Evolutionary conservation across 176 grass and related monocot genomes (phyloP).

Genomic region (Saccharum officinarum): DNA sequence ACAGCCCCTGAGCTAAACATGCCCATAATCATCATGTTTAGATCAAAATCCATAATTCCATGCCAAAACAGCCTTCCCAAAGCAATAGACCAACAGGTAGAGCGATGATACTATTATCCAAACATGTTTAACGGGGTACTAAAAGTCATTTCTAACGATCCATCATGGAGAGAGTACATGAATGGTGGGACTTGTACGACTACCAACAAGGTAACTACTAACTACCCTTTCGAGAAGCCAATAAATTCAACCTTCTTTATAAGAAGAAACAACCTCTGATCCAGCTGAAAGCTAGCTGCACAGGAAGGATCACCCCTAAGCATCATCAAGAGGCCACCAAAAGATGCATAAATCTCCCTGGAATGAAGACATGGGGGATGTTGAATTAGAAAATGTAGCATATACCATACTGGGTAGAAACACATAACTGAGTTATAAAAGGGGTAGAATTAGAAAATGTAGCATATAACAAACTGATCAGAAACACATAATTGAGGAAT

Average conservation of each 20-base stretch:
- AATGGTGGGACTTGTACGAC: background rate
- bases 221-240: background rate
- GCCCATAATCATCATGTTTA: background rate
- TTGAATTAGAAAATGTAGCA: background rate
- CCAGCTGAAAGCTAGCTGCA: constrained; percentile 51
- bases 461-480: background rate
- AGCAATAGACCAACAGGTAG: background rate
- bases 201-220: background rate
- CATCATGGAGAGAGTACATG: background rate
- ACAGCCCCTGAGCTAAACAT: too few species aligned
- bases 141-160: background rate
- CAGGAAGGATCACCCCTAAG: constrained; percentile 50
- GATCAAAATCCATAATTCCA: background rate
- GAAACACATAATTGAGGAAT: background rate
- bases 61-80: background rate
- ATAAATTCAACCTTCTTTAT: constrained; percentile 47
- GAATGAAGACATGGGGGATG: background rate
- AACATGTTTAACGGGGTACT: background rate
- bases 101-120: background rate
- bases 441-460: background rate
- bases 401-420: background rate
- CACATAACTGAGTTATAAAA: background rate
- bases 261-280: constrained; percentile 65
- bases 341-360: constrained; percentile 72
- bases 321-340: constrained; percentile 63